A percentile compares a stretch with the other conserved stretches of the same genome.
Evolutionary conservation across 306 rosid genomes (phyloP).

Genomic region (Glycine latifolia): DNA sequence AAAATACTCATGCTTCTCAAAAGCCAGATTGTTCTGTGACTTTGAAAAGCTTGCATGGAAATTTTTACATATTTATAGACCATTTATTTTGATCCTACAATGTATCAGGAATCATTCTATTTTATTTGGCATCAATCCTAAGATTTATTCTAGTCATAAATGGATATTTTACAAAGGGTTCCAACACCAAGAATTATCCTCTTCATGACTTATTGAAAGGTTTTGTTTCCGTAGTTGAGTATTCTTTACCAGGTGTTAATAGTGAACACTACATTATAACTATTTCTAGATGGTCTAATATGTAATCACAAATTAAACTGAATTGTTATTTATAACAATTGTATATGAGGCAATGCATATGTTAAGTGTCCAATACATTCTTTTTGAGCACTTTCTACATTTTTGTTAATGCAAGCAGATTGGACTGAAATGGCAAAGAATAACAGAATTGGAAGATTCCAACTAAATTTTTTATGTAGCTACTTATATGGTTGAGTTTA

Average conservation of each 20-base stretch:
- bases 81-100: background rate
- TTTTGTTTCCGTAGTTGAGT: slow-evolving; percentile 31
- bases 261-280: background rate
- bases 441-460: slow-evolving; percentile 23
- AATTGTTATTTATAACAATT: background rate
- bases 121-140: slow-evolving; percentile 20
- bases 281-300: no score
- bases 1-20: slow-evolving; percentile 30
- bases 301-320: background rate
- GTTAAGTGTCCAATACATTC: background rate
- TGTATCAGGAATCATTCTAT: slow-evolving; percentile 19
- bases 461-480: background rate
- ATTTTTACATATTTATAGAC: slow-evolving; percentile 17
- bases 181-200: background rate
- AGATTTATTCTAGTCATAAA: slow-evolving; percentile 9
- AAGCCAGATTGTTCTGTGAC: slow-evolving; percentile 33
- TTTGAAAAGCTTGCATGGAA: slow-evolving; percentile 20
- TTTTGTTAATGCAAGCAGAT: slow-evolving; percentile 9
- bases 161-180: slow-evolving; percentile 12
- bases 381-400: slow-evolving; percentile 16
- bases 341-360: background rate
- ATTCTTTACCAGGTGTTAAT: slow-evolving; percentile 15
- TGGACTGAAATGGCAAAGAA: background rate
- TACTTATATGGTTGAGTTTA: slow-evolving; percentile 15
- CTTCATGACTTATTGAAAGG: slow-evolving; percentile 29